These are phyloP conservation scores for Populus pruinosa DNA, from an alignment of 345 rosid species.

Conservation along the genomic window DNA sequence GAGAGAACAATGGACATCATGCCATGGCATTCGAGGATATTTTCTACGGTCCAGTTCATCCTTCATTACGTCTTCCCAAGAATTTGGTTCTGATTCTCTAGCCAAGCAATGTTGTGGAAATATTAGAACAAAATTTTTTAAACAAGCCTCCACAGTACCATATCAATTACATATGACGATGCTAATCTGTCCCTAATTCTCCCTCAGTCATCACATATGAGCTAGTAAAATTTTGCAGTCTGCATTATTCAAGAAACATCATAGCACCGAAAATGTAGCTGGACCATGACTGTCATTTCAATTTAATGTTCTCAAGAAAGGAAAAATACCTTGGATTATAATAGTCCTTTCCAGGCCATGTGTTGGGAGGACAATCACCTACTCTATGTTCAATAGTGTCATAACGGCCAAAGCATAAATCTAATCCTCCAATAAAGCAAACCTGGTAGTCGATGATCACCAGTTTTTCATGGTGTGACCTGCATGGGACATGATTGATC, in stretches of 20 bases:
- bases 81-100: conserved; percentile 96
- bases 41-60: conserved; percentile 72
- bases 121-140: neutral
- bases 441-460: conserved; percentile 75
- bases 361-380: conserved; percentile 61
- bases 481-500: conserved; percentile 21
- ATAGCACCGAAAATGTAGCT: neutral
- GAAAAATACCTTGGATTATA: conserved; percentile 76
- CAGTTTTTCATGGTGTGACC: conserved; percentile 97
- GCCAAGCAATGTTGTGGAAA: conserved; percentile 12
- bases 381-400: conserved; percentile 75
- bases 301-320: neutral
- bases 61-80: conserved; percentile 88
- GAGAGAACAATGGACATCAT: conserved; percentile 88
- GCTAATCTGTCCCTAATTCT: neutral
- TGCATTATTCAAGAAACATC: neutral
- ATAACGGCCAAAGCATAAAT: conserved; percentile 86
- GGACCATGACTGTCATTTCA: neutral
- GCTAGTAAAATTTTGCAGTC: neutral
- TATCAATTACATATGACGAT: neutral
- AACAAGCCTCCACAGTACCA: neutral
- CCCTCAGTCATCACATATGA: neutral
- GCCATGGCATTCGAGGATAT: conserved; percentile 98
- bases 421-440: conserved; percentile 91
- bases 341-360: conserved; percentile 95